These are phyloP conservation scores for Suillus luteus DNA, from an alignment of 768 basidiomycete species.

Conservation along the genomic window DNA sequence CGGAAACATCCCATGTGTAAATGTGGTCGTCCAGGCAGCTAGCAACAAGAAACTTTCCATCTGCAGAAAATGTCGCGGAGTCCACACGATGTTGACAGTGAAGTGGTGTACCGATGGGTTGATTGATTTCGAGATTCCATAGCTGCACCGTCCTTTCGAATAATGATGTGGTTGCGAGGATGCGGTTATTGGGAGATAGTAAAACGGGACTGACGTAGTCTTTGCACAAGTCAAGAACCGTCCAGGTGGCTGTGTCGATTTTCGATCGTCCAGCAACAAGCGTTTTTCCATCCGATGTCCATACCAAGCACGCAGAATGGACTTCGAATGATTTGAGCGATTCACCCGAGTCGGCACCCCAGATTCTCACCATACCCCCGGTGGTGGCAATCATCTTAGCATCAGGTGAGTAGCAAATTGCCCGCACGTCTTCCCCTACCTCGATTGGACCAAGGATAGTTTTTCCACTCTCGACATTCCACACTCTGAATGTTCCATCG, in stretches of 20 bases:
- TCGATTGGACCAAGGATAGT: background rate
- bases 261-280: too few relatives aligned
- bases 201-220: background rate
- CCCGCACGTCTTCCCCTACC: background rate
- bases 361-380: background rate
- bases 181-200: background rate
- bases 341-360: background rate
- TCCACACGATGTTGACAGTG: background rate
- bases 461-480: background rate
- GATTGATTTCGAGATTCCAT: background rate
- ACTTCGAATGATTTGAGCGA: background rate
- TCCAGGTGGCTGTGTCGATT: too few relatives aligned
- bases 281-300: too few relatives aligned
- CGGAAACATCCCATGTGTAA: background rate
- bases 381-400: background rate
- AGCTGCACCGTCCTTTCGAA: background rate
- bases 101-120: background rate
- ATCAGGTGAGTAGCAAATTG: background rate
- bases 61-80: background rate
- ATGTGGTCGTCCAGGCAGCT: fast-evolving
- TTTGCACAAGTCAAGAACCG: background rate
- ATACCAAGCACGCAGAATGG: too few relatives aligned
- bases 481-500: background rate
- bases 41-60: background rate
- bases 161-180: background rate